A percentile compares a stretch with the other conserved stretches of the same genome.
These are phyloP conservation scores for Nitzschia sp. DNA, from an alignment of 108 stramenopile genomes.

Conservation along the genomic window DNA sequence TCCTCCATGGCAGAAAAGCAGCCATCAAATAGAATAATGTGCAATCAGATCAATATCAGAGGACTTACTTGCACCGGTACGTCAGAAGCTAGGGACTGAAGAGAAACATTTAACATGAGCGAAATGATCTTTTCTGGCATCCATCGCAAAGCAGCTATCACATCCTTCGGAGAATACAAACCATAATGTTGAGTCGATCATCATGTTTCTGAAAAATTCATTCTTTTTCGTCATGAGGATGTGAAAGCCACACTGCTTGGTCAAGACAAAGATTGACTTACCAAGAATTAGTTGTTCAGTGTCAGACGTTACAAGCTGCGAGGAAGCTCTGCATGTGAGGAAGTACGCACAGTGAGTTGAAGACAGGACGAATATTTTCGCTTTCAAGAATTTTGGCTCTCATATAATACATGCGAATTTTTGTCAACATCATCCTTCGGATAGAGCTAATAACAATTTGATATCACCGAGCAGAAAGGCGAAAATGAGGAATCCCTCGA, in stretches of 20 bases:
- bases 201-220: constrained; percentile 3
- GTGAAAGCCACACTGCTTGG: too few relatives aligned
- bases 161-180: constrained; percentile 39
- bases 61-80: not conserved
- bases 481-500: too few relatives aligned
- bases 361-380: too few relatives aligned
- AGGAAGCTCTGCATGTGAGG: too few relatives aligned
- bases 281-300: too few relatives aligned
- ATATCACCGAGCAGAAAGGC: constrained; percentile 42
- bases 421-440: constrained; percentile 34
- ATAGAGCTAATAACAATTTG: constrained; percentile 43
- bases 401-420: constrained; percentile 50
- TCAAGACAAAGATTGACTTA: too few relatives aligned
- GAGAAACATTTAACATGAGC: not conserved
- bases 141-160: not conserved
- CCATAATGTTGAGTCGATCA: constrained; percentile 33
- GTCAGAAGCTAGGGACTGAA: not conserved
- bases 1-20: constrained; percentile 45
- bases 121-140: too few relatives aligned
- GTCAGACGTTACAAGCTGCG: too few relatives aligned
- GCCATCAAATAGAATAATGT: constrained; percentile 8
- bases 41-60: not conserved
- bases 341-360: too few relatives aligned
- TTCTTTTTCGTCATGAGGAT: constrained; percentile 26
- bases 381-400: too few relatives aligned